Percentiles rank a stretch among this genome's conserved stretches.
phyloP scores from a whole-genome alignment of 768 basidiomycete genomes.

The Piloderma croceum region DNA sequence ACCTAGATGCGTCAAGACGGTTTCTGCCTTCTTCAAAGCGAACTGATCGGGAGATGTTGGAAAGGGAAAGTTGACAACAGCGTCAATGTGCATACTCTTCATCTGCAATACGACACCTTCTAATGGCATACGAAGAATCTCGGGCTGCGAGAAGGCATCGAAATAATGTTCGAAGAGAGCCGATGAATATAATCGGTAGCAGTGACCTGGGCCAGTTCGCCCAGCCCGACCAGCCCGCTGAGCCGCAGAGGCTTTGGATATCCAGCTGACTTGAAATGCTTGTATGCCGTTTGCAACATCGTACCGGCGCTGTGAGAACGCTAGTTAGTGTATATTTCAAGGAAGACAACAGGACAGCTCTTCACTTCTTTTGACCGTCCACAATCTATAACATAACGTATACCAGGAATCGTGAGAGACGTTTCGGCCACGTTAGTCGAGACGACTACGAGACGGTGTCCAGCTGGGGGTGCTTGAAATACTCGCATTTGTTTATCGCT shows the following conservation, averaged over 20 bases:
- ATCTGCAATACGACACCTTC: conserved; percentile 96
- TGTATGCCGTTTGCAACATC: conserved; percentile 81
- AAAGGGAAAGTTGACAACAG: conserved; percentile 96
- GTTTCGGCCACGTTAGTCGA: conserved; percentile 97
- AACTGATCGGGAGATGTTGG: conserved; percentile 88
- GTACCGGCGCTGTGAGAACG: conserved; percentile 61
- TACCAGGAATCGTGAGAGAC: conserved; percentile 92
- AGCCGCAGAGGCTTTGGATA: conserved; percentile 89
- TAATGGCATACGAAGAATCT: conserved; percentile 92
- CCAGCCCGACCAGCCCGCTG: conserved; percentile 96
- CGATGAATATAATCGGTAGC: conserved; percentile 94
- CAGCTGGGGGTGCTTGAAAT: conserved; percentile 77
- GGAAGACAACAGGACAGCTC: background rate
- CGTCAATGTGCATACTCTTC: conserved; percentile 98
- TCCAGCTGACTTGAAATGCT: conserved; percentile 89
- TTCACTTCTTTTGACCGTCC: conserved; percentile 90
- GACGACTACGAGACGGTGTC: conserved; percentile 83
- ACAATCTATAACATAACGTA: conserved; percentile 96
- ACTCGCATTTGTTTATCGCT: conserved; percentile 95
- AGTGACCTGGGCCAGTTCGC: conserved; percentile 96
- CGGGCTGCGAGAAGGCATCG: conserved; percentile 79
- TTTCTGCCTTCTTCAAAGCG: conserved; percentile 77
- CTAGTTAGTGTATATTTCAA: conserved; percentile 2
- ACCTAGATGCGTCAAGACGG: conserved; percentile 71
- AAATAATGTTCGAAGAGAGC: conserved; percentile 93